Conservation (phyloP, 306 rosid genomes). For the Bauhinia variegata region DNA sequence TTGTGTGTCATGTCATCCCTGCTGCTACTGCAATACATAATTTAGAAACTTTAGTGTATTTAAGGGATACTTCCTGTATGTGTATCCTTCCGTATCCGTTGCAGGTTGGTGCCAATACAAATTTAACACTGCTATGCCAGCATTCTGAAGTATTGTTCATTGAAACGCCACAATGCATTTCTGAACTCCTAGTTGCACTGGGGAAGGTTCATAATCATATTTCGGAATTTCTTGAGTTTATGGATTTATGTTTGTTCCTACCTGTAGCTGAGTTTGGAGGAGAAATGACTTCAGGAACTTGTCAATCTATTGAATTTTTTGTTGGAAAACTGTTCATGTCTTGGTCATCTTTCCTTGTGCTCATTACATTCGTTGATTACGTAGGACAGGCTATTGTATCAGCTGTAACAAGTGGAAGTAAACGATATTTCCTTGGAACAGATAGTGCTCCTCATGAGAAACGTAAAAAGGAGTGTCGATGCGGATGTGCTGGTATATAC, state of each 20-base stretch:
- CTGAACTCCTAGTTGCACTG: constrained; percentile 1
- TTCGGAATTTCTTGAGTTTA: constrained; percentile 19
- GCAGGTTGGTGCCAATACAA: too few relatives aligned
- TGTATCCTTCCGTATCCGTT: too few relatives aligned
- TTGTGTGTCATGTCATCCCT: too few relatives aligned
- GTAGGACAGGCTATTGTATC: constrained; percentile 78
- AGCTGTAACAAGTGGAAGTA: constrained; percentile 84
- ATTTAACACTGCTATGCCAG: too few relatives aligned
- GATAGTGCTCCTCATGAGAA: constrained; percentile 97
- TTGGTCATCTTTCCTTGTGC: constrained; percentile 16
- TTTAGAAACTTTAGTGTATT: too few relatives aligned
- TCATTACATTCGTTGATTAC: constrained; percentile 26
- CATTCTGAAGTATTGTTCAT: not conserved
- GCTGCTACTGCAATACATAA: too few relatives aligned
- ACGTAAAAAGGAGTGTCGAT: constrained; percentile 68
- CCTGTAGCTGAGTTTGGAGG: too few relatives aligned
- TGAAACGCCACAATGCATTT: not conserved
- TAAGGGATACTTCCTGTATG: too few relatives aligned
- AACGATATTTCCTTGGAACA: constrained; percentile 83
- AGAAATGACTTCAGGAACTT: not conserved
- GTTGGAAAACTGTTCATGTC: too few relatives aligned
- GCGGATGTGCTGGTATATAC: constrained; percentile 95
- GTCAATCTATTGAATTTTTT: constrained; percentile 16
- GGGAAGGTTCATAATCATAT: not conserved
- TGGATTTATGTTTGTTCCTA: not conserved